Conservation (phyloP, 2,329 filamentous ascomycete genomes). For the Xenoacremonium recifei region DNA sequence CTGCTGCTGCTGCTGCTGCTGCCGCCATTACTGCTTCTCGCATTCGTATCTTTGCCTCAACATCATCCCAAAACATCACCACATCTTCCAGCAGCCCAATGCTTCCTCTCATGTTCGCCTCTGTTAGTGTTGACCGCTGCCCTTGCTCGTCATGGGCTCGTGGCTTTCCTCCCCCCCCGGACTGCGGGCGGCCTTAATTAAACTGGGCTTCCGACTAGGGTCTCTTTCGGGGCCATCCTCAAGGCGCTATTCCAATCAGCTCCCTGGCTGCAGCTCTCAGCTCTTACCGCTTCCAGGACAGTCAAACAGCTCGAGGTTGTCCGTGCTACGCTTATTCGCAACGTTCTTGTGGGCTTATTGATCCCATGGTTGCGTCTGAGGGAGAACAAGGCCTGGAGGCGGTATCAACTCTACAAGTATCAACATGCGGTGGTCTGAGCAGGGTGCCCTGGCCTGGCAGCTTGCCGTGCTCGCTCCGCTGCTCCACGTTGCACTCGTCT, state of each 20-base stretch:
- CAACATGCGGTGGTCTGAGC: background rate
- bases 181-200: conserved; percentile 17
- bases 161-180: conserved; percentile 4
- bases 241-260: conserved; percentile 17
- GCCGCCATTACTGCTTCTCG: too few relatives aligned
- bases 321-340: conserved; percentile 7
- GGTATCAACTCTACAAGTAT: too few relatives aligned
- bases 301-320: conserved; percentile 14
- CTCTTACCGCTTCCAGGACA: conserved; percentile 18
- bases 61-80: too few relatives aligned
- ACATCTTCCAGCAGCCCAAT: too few relatives aligned
- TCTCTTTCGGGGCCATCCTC: conserved; percentile 9
- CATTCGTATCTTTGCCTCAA: too few relatives aligned
- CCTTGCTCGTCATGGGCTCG: conserved; percentile 3
- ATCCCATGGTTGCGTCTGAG: too few relatives aligned
- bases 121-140: conserved; percentile 12
- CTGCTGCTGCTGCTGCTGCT: too few relatives aligned
- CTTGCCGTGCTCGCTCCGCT: conserved; percentile 35
- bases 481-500: conserved; percentile 43
- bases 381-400: too few relatives aligned
- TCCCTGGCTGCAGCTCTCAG: conserved; percentile 7
- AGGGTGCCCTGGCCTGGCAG: background rate
- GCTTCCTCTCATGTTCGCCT: conserved; percentile 7
- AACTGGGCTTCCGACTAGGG: conserved; percentile 19
- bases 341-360: too few relatives aligned